These are phyloP conservation scores for Cucumis hystrix DNA, from an alignment of 306 rosid species.

Conservation along the genomic window DNA sequence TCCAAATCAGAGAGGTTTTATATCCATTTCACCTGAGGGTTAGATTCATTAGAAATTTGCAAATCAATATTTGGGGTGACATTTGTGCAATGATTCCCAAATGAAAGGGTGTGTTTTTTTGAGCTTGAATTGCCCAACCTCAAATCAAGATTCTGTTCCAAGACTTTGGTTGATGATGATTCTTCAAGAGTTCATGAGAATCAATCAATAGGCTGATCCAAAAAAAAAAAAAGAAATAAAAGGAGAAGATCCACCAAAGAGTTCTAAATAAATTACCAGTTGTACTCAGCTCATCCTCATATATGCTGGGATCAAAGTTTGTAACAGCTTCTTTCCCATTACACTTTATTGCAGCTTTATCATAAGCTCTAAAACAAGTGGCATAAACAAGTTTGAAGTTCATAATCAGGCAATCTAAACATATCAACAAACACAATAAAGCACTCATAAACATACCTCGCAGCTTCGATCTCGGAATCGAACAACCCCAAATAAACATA, in stretches of 20 bases:
- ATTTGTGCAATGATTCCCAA: neutral
- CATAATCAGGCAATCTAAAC: neutral
- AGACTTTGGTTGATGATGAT: neutral
- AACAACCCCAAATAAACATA: constrained; percentile 89
- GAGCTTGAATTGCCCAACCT: constrained; percentile 28
- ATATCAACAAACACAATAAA: neutral
- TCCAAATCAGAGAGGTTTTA: neutral
- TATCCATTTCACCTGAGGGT: constrained; percentile 12
- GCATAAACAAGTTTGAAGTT: neutral
- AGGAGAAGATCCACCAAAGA: neutral
- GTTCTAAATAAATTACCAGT: constrained; percentile 23
- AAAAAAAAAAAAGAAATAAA: neutral
- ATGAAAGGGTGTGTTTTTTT: constrained; percentile 1
- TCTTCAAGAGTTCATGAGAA: neutral
- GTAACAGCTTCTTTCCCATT: constrained; percentile 97
- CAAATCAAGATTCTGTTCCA: constrained; percentile 28
- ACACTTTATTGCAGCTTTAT: constrained; percentile 91
- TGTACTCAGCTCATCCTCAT: constrained; percentile 53
- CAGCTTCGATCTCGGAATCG: constrained; percentile 91
- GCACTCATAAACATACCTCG: constrained; percentile 33
- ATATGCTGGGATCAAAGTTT: constrained; percentile 89
- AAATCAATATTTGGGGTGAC: constrained; percentile 1
- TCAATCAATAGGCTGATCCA: neutral
- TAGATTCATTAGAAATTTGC: constrained; percentile 18
- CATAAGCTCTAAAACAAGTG: constrained; percentile 59